Percentiles rank a stretch among this genome's conserved stretches.
phyloP scores from a whole-genome alignment of 2,329 filamentous ascomycete species.

The Penicillium polonicum region DNA sequence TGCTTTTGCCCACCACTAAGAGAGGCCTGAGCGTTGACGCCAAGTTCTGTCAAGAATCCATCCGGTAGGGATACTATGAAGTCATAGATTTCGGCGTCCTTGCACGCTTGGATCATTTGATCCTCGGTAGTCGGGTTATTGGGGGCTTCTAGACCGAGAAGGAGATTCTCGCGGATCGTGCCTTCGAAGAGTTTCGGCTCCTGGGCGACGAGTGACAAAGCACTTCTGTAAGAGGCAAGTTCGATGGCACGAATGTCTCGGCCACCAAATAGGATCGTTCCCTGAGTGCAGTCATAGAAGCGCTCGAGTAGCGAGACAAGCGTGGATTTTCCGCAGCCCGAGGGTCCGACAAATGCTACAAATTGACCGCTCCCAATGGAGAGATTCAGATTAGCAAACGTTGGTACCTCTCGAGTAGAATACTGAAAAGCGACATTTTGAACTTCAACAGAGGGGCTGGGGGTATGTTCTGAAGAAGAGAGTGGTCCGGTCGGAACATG shows the following conservation, averaged over 20 bases:
- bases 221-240: constrained; percentile 30
- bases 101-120: constrained; percentile 48
- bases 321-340: constrained; percentile 50
- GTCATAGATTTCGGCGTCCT: constrained; percentile 53
- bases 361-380: constrained; percentile 43
- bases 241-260: constrained; percentile 32
- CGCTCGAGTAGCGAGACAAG: constrained; percentile 36
- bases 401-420: constrained; percentile 29
- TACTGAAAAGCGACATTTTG: constrained; percentile 40
- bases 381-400: constrained; percentile 35
- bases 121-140: constrained; percentile 35
- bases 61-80: constrained; percentile 55
- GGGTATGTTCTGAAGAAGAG: not conserved
- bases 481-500: not conserved
- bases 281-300: constrained; percentile 47
- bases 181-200: constrained; percentile 49
- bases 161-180: constrained; percentile 49
- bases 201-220: constrained; percentile 41
- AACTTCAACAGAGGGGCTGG: constrained; percentile 34
- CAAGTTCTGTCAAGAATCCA: constrained; percentile 51
- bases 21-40: constrained; percentile 48
- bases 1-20: constrained; percentile 58
- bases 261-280: constrained; percentile 39
- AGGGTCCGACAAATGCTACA: constrained; percentile 49
- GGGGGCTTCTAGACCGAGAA: constrained; percentile 43